Evolutionary conservation across 139 green algal genomes (phyloP), one percentile per base, ranked within the genome.

Genomic region (Tetradesmus obliquus): DNA sequence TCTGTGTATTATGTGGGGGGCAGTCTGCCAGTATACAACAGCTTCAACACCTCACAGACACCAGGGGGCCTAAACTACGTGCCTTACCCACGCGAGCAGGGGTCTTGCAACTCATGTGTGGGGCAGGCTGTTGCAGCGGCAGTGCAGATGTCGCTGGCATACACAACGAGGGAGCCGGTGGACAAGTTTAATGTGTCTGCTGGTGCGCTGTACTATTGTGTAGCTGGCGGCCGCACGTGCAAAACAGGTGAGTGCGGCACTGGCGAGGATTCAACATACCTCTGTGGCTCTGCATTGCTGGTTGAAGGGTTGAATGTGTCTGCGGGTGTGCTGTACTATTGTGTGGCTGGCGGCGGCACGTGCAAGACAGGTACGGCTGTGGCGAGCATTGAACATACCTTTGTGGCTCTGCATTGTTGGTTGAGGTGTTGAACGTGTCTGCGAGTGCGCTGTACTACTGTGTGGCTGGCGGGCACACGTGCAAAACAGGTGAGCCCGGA

Each of bases 331-430:
- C 20, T 81, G 22, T 81, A 81, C 72, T 81, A 81, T 51, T 81
- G 72, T 19, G 7, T 51, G 72, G 19, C 22, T 54, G 72, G 72
- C 72, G 22, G 72, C 22, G 19, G 72, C 72, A 54, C 72, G 8
- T 81, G 72, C 72, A 81, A 81, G 22, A 81, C 72, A 81, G 72
- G 72, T n/a, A n/a, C n/a, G n/a, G n/a, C n/a, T n/a, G n/a, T n/a
- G n/a, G n/a, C n/a, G n/a, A n/a, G n/a, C n/a, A n/a, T n/a, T n/a
- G n/a, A n/a, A n/a, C n/a, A n/a, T n/a, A n/a, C n/a, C n/a, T n/a
- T n/a, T n/a, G n/a, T n/a, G n/a, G n/a, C n/a, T n/a, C n/a, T n/a
- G n/a, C n/a, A n/a, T n/a, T n/a, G n/a, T n/a, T n/a, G n/a, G n/a
- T n/a, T n/a, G n/a, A n/a, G n/a, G n/a, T n/a, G n/a, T n/a, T n/a